Conservation (phyloP, 2,329 filamentous ascomycete genomes). For the Emergomyces pasteurianus region DNA sequence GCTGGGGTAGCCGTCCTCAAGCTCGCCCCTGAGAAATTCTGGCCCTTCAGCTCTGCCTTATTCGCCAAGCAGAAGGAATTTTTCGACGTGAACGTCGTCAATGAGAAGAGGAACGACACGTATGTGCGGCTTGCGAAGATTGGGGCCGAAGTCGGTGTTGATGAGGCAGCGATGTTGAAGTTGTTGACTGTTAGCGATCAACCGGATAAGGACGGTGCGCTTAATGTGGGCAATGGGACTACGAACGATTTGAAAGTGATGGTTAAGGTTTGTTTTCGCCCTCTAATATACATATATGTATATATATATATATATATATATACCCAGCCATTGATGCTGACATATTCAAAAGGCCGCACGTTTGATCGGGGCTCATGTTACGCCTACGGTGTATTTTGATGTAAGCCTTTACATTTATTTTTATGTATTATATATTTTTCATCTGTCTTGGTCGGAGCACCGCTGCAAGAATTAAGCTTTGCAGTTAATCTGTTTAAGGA, state of each 20-base stretch:
- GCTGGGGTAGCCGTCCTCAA: conserved; percentile 69
- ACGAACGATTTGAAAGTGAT: conserved; percentile 77
- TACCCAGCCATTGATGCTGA: background rate
- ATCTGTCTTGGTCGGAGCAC: background rate
- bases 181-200: conserved; percentile 57
- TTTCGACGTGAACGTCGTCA: conserved; percentile 75
- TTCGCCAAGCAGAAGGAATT: conserved; percentile 61
- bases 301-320: background rate
- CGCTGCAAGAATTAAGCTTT: background rate
- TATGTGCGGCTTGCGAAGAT: conserved; percentile 68
- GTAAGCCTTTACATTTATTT: conserved; percentile 22
- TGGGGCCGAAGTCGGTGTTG: conserved; percentile 54
- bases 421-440: too few relatives aligned
- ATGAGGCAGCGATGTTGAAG: conserved; percentile 56
- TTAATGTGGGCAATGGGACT: conserved; percentile 71
- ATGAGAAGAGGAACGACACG: conserved; percentile 72
- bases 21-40: conserved; percentile 61
- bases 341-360: conserved; percentile 22
- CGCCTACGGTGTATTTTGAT: conserved; percentile 80
- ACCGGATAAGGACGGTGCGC: conserved; percentile 21
- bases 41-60: conserved; percentile 60
- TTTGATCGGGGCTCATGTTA: conserved; percentile 74
- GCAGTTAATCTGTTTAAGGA: background rate
- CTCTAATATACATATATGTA: background rate
- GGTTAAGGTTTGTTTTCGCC: conserved; percentile 49